Base-by-base conservation (phyloP, 2,329 filamentous ascomycete species). In the Curvularia eragrostidis region DNA sequence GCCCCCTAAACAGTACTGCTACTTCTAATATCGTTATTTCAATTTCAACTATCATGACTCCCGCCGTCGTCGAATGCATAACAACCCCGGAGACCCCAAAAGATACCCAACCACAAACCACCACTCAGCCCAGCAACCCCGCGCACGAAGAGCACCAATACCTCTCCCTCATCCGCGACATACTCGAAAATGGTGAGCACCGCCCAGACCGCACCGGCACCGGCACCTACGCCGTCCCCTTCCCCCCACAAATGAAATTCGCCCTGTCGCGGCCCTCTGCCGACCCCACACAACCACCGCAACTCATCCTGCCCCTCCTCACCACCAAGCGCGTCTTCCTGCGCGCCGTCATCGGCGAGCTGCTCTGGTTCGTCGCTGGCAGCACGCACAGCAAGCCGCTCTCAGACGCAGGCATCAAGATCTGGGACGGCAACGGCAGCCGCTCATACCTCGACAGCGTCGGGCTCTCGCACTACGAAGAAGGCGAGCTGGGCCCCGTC, bases 321-420 rank as follows among this genome's bases (percentile, higher is more conserved):
- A 99, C 95, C 4, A 99, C 95, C 2, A 99, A 99, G 78, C 92
- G 95, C 66, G 95, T 99, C 69, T 98, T 97, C 79, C 85, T 91
- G 30, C 90, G 91, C 59, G 94, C 93, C 69, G 90, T 99, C 48
- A 83, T 98, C 62, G 91, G 89, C 64, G 95, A 99, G 78, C 88
- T 99, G 1, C 88, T 99, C 60, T 99, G 95, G 95, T 99, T 99
- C 79, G 84, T 99, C 66, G 85, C 87, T 43, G 95, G 92, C 71
- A 87, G 82, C 70, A 99, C 95, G 2, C 92, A 91, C 0, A 93
- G 91, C 1, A 79, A 87, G 3, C 82, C 92, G 0, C 87, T 99
- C 3, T 89, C 87, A 58, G 87, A 88, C 12, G 87, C 89, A 1
- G 92, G 93, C 28, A 88, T 99, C 71, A 96, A 96, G 79, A 99